phyloP scores from a whole-genome alignment of 2,329 filamentous ascomycete genomes.

The Raffaelea albimanens region DNA sequence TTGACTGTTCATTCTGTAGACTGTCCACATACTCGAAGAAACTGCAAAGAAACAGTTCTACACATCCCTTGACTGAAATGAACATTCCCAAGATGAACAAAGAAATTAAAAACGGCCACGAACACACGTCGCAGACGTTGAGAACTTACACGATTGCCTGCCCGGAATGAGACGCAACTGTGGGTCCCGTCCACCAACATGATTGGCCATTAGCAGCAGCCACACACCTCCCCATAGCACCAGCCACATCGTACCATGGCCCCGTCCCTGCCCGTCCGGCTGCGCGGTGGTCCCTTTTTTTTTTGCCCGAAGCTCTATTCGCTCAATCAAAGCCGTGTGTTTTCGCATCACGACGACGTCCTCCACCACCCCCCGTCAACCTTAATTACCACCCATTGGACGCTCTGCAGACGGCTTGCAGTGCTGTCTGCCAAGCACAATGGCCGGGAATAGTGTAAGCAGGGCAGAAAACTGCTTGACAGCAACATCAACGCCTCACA shows the following conservation, averaged over 20 bases:
- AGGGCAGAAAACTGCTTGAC: too few relatives aligned
- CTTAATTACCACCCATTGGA: conserved; percentile 9
- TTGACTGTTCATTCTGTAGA: too few relatives aligned
- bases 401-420: conserved; percentile 6
- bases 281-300: neutral
- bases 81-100: too few relatives aligned
- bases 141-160: too few relatives aligned
- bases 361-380: neutral
- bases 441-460: conserved; percentile 7
- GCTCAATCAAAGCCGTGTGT: neutral
- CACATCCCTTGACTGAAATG: too few relatives aligned
- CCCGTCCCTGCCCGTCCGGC: neutral
- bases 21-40: too few relatives aligned
- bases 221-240: neutral
- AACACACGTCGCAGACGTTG: too few relatives aligned
- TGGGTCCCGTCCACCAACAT: neutral
- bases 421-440: conserved; percentile 9
- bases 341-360: neutral
- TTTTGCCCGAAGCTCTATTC: conserved; percentile 3
- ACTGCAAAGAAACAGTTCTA: too few relatives aligned
- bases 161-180: too few relatives aligned
- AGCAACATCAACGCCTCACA: too few relatives aligned
- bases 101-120: too few relatives aligned
- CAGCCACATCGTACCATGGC: neutral
- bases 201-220: neutral